Base-by-base conservation (phyloP, 768 basidiomycete species). In the Hericium rajendrae region DNA sequence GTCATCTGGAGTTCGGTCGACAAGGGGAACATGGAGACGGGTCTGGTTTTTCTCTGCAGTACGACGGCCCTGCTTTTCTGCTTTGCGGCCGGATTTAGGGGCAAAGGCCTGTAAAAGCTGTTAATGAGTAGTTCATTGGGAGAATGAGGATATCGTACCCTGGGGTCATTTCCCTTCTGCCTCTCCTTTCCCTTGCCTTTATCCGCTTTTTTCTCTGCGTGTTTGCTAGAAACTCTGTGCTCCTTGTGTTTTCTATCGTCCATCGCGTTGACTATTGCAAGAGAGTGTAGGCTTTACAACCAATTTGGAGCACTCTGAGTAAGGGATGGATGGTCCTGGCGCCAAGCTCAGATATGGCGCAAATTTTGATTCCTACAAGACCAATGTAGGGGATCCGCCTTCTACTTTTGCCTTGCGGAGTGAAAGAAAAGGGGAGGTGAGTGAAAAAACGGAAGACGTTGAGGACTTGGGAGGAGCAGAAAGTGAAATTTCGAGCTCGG, bases 41-140 rank as follows among this genome's bases (percentile, higher is more conserved):
- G 91, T 91, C 72, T 99, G 95, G 68, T 97, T 93, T 55, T 85
- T 82, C 68, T 99, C 97, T 28, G 84, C 94, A 57, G 90, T 94
- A 55, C 97, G 79, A 18, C 95, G 80, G 8, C 90, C 94, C 68
- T 94, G 89, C 37, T 83, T 76, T 65, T 97, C 91, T 43, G 95
- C 97, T 53, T 84, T 78, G 59, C 91, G 83, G 60, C 91, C 95
- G 38, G 93, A 97, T 72, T 81, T 88, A 37, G 88, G 90, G 15
- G 93, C 94, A 71, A 98, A 97, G 2, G 95, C 95, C 93, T 87
- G 50, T 53, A 22, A 10, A 56, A 54, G 26, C 26, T 32, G 52
- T 22, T 56, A 57, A 32, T 28, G 32, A 48, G 43, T 58, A 59
- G 52, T 26, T 39, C 10, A 8, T 37, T 18, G 22, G 22, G 39